A percentile compares a stretch with the other conserved stretches of the same genome.
phyloP scores from a whole-genome alignment of 169 alveolate genomes.

The Sarcocystis neurona region DNA sequence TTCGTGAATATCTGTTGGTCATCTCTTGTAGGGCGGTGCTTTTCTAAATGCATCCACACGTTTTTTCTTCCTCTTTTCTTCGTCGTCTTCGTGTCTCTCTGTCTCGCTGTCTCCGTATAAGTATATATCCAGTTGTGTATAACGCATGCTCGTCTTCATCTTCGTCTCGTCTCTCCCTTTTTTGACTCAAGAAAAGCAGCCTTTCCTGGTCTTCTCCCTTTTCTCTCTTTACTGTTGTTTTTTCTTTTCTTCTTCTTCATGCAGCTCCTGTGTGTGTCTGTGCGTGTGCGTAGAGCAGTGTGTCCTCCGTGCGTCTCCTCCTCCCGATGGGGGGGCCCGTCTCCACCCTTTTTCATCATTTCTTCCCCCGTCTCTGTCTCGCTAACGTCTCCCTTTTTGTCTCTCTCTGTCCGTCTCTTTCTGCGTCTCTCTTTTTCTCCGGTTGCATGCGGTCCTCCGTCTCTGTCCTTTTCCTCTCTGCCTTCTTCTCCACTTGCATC shows the following conservation, averaged over 20 bases:
- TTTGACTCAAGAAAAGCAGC: neutral
- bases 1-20: too few relatives aligned
- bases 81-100: too few relatives aligned
- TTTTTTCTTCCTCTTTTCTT: neutral
- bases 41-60: neutral
- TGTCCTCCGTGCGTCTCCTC: slow-evolving; percentile 18
- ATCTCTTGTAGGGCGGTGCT: neutral
- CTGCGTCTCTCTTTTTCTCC: neutral
- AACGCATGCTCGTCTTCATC: too few relatives aligned
- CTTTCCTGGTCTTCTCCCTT: neutral
- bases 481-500: neutral
- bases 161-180: neutral
- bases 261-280: neutral
- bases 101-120: too few relatives aligned
- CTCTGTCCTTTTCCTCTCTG: neutral
- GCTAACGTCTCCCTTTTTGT: neutral
- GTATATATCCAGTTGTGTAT: too few relatives aligned
- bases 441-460: neutral
- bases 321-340: neutral
- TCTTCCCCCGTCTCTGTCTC: neutral
- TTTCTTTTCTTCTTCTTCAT: neutral
- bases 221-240: neutral
- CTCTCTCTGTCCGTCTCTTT: neutral
- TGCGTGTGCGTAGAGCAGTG: neutral
- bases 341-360: neutral